Base-by-base conservation (phyloP, 805 yeast species). In the Lipomyces kockii region DNA sequence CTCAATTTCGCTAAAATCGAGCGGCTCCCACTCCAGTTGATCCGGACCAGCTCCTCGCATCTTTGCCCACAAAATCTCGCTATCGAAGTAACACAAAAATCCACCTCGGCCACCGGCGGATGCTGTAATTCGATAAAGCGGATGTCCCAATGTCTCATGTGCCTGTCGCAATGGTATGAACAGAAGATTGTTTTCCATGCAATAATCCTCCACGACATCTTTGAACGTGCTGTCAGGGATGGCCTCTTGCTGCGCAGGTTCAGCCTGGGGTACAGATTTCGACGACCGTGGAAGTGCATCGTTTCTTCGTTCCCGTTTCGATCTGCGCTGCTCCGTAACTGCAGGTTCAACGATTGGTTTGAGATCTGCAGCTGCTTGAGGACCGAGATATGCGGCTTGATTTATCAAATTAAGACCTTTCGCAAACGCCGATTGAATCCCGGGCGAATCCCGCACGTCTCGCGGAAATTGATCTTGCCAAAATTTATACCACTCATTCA, bases 161-260 rank as follows among this genome's bases (percentile, higher is more conserved):
- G 76, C 77, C 72, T 69, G 74, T 37, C 77, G 75, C 22, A 77
- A 66, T 3, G 82, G 81, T 0, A 77, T 66, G 29, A 87, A 78
- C 8, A 82, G 73, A 29, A 87, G 79, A 49, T 84, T 84, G 60
- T 85, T 77, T 1, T 79, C 77, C 32, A 80, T 74, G 72, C 97
- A 91, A 73, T 80, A 85, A 2, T 85, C 85, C 62, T 83, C 86
- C 1, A 91, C 85, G 22, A 91, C 87, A 62, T 90, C 91, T 69
- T 83, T 87, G 74, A 88, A 87, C 0, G 90, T 80, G 3, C 64
- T 62, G 32, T 51, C 64, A 87, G 86, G 3, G 83, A 78, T 3
- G 83, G 22, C 22, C 34, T 62, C 65, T 34, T 49, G 29, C 58
- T 39, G 56, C 22, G 53, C 11, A 27, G 34, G 53, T 14, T 39